phyloP scores from a whole-genome alignment of 768 basidiomycete genomes.

The Termitomyces sp. region DNA sequence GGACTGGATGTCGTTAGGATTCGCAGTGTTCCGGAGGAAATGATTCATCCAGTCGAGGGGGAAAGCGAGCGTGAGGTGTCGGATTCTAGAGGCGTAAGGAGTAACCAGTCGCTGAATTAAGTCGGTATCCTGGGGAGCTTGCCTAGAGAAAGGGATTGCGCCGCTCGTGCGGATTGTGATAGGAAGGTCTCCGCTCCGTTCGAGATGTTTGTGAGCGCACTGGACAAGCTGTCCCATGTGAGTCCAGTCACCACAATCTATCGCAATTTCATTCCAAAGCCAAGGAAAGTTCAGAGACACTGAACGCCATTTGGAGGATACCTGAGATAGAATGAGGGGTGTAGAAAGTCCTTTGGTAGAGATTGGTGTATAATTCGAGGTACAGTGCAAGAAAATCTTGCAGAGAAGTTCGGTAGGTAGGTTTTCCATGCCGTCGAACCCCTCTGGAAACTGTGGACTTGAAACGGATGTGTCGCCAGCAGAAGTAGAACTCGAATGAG shows the following conservation, averaged over 20 bases:
- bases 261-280: conserved; percentile 9
- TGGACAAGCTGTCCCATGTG: background rate
- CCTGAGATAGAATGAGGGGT: background rate
- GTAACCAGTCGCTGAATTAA: background rate
- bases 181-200: background rate
- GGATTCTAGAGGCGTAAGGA: conserved; percentile 4
- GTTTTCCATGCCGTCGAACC: background rate
- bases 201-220: conserved; percentile 2
- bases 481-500: background rate
- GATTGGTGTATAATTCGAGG: background rate
- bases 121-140: background rate
- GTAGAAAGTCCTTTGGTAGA: background rate
- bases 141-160: background rate
- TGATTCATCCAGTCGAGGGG: conserved; percentile 8
- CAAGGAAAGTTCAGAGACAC: conserved; percentile 1
- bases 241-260: conserved; percentile 10
- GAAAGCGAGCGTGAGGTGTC: conserved; percentile 9
- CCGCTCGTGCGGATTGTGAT: conserved; percentile 1
- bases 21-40: background rate
- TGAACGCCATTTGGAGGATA: conserved; percentile 8
- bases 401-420: conserved; percentile 9
- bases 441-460: background rate
- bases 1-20: background rate
- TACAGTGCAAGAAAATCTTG: conserved; percentile 7
- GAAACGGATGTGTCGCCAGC: background rate